Percentiles rank a stretch among this genome's conserved stretches.
These are phyloP conservation scores for Pseudocercospora macadamiae DNA, from an alignment of 2,329 filamentous ascomycete species.

Conservation along the genomic window DNA sequence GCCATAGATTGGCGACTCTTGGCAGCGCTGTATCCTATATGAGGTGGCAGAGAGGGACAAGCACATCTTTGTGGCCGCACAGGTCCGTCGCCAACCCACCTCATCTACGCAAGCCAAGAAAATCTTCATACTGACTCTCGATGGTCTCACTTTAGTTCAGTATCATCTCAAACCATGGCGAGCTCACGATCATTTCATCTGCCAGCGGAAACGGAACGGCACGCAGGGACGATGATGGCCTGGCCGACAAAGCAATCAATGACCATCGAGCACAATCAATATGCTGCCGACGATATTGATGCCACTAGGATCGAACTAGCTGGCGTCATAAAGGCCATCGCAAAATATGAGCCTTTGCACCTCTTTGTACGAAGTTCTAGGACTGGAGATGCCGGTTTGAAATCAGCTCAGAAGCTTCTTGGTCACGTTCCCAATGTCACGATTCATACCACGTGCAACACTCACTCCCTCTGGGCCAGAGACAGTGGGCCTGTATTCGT, in stretches of 20 bases:
- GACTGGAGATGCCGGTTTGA: conserved; percentile 1
- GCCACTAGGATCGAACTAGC: conserved; percentile 14
- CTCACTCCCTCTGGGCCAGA: conserved; percentile 23
- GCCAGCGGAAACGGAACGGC: conserved; percentile 15
- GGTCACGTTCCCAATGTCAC: conserved; percentile 11
- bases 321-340: conserved; percentile 13
- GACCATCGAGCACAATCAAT: conserved; percentile 6
- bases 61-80: too few relatives aligned
- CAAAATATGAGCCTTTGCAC: conserved; percentile 17
- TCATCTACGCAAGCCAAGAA: too few relatives aligned
- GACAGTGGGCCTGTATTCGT: conserved; percentile 27
- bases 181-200: conserved; percentile 6
- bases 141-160: neutral
- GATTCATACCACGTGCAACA: conserved; percentile 12
- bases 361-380: conserved; percentile 10
- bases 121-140: neutral
- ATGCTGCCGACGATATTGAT: conserved; percentile 4
- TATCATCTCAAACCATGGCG: neutral
- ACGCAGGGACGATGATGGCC: conserved; percentile 19
- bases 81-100: too few relatives aligned
- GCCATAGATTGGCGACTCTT: neutral
- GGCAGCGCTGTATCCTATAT: neutral
- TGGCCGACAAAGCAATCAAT: conserved; percentile 17
- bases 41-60: neutral
- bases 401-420: conserved; percentile 5